Evolutionary conservation across 305 asterid genomes (phyloP), one percentile per base, ranked within the genome.

Genomic region (Fraxinus albicans): DNA sequence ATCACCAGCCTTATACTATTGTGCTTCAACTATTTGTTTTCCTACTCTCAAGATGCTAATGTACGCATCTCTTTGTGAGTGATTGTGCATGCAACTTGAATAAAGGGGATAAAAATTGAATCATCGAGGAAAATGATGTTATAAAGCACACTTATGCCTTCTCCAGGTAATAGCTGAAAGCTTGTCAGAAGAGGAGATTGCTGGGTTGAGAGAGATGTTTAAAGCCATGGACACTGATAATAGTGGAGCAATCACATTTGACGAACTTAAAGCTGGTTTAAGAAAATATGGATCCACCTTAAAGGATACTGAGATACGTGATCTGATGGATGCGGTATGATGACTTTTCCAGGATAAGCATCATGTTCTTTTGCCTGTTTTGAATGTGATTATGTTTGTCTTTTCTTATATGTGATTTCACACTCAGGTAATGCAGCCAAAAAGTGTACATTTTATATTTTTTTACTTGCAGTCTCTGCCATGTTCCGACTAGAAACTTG

Each of bases 151-250:
- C 79, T 63, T 73, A 78, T 53, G 78, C 85, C 80, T 88, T 77
- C 84, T 86, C 84, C 86, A 95, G 99, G 98, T 95, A 47, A 95
- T 95, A 75, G 99, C 97, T 79, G 98, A 95, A 89, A 94, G 99
- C 89, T 91, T 94, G 93, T 95, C 99, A 34, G 99, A 94, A 86
- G 98, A 95, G 88, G 99, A 95, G 92, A 95, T 95, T 86, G 99
- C 99, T 12, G 99, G 97, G 86, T 88, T 95, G 74, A 95, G 85
- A 84, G 98, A 94, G 91, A 95, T 94, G 99, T 95, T 95, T 86
- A 88, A 85, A 88, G 95, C 99, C 87, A 95, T 95, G 98, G 99
- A 95, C 86, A 93, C 98, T 78, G 98, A 94, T 86, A 91, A 88
- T 69, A 94, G 98, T 36, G 97, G 98, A 73, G 97, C 98, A 78